Conservation (phyloP, 495 filamentous ascomycete genomes). For the Aspergillus bertholletiae region DNA sequence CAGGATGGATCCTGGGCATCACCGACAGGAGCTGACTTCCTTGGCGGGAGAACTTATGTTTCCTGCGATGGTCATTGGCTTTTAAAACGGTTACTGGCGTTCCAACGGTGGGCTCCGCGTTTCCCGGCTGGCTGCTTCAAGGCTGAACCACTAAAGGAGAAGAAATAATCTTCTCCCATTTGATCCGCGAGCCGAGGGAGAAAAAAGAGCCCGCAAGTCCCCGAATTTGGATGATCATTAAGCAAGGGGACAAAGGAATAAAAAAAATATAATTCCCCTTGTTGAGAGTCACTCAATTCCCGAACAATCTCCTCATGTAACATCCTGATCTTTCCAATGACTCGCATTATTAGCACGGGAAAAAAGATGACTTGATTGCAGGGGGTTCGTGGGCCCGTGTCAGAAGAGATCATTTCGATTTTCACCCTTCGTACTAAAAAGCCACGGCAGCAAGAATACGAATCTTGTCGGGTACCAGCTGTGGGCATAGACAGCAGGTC, state of each 20-base stretch:
- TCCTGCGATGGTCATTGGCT: conserved; percentile 7
- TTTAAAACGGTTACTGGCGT: neutral
- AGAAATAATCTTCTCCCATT: neutral
- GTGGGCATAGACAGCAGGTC: neutral
- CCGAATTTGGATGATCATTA: conserved; percentile 5
- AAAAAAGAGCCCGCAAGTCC: too few relatives aligned
- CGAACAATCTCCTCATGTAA: conserved; percentile 11
- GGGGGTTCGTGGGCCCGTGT: conserved; percentile 9
- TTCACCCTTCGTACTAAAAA: neutral
- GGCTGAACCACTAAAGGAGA: neutral
- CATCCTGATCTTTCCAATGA: conserved; percentile 15
- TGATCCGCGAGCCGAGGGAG: neutral
- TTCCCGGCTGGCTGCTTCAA: conserved; percentile 7
- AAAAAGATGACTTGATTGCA: conserved; percentile 7
- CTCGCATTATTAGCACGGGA: conserved; percentile 11
- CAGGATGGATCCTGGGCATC: conserved; percentile 10
- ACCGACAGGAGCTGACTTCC: conserved; percentile 9
- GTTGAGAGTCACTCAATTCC: conserved; percentile 5
- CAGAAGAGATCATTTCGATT: conserved; percentile 7
- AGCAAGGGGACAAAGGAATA: neutral
- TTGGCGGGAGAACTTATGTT: conserved; percentile 7
- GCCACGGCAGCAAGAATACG: neutral
- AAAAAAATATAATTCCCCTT: neutral
- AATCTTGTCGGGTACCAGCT: neutral
- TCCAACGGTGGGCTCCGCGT: conserved; percentile 6